Base-by-base conservation (phyloP, 2,329 filamentous ascomycete species). In the Corynespora cassiicola region DNA sequence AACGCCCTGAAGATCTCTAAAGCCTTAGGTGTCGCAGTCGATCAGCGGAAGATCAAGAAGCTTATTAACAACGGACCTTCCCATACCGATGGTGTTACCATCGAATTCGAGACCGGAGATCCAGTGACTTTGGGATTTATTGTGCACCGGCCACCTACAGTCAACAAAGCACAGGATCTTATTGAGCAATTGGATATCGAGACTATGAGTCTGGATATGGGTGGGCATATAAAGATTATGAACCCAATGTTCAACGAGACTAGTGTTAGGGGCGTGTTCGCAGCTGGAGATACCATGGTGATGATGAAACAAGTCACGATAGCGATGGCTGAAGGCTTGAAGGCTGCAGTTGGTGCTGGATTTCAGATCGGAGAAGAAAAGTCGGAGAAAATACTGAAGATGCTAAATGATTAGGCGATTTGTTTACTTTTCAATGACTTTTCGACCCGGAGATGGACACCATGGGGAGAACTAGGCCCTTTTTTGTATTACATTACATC, bases 191-290 rank as follows among this genome's bases (percentile, higher is more conserved):
- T 65, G 5, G 60, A 57, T 8, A 5, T 66, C 1, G 61, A 68
- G 43, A 65, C 73, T 31, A 69, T 68, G 25, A 70, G 71, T 1
- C 56, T 67, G 0, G 45, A 42, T 2, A 39, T 74, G 76, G 51
- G 71, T 55, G 15, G 62, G 63, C 38, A 74, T 75, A 47, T 68
- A 75, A 16, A 72, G 67, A 7, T 61, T 36, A 58, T 62, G 0
- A 62, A 60, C 14, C 47, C 56, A 2, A 76, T 77, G 22, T 77
- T 80, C 50, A 67, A 73, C 25, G 68, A 74, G 54, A 79, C 78
- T 3, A 77, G 58, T 36, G 69, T 79, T 0, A 58, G 63, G 2
- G 80, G 80, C 0, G 74, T 78, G 3, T 81, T 77, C 61, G 78
- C 78, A 0, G 76, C 68, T 1, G 80, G 80, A 0, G 80, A 84